Base-by-base conservation (phyloP, 2,329 filamentous ascomycete genomes). In the Paecilomyces dactylethromorphus region DNA sequence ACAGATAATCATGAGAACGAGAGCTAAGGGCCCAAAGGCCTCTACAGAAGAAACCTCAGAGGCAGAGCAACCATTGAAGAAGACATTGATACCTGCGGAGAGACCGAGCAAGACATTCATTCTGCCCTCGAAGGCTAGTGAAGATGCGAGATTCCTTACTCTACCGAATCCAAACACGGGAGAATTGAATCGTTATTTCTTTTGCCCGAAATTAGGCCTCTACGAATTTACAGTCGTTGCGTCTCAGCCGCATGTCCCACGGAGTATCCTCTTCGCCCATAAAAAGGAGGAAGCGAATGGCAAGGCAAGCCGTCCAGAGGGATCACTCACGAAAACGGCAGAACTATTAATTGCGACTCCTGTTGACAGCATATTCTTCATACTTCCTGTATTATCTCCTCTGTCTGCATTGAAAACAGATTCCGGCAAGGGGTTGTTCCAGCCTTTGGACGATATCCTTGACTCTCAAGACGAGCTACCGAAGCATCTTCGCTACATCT, bases 301-400 rank as follows among this genome's bases (percentile, higher is more conserved):
- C 15, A 59, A 57, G 8, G 33, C 58, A 5, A 57, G 33, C 35
- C 60, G 55, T 32, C 61, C 51, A 24, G 65, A 63, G 31, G 84
- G 82, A 12, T 84, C 84, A 64, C 75, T 91, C 24, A 82, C 86
- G 33, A 86, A 87, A 66, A 82, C 81, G 51, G 86, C 91, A 33
- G 86, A 92, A 60, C 77, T 97, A n/a, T 88, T 89, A 67, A 76
- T 97, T 60, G 91, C 93, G 8, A 96, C 94, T 1, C 84, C 86
- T 1, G 80, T 96, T 57, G 94, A 99, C 72, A 83, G 90, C 4
- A 70, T 97, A 2, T 97, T 97, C 76, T 79, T 97, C 55, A 71
- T 96, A 3, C 78, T 97, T 1, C 89, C 93, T 0, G 83, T 87
- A 3, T 81, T 97, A 1, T 66, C 75, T 33, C 71, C 26, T 7